Evolutionary conservation across 306 rosid genomes (phyloP).

Genomic region (Acacia confusa): DNA sequence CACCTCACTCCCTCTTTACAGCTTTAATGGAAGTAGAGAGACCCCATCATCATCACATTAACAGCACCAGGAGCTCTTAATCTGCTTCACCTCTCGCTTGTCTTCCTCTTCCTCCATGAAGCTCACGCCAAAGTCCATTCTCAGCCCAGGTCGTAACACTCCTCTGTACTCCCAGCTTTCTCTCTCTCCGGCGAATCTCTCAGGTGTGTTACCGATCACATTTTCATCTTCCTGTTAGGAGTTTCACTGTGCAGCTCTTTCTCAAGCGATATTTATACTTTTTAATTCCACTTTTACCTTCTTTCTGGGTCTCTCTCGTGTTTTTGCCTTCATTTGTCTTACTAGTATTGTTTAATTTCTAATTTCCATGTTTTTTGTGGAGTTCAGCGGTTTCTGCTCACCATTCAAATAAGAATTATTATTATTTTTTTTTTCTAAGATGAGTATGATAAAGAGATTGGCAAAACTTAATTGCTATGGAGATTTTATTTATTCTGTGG

Average conservation of each 20-base stretch:
- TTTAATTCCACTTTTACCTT: neutral
- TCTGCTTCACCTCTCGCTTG: too few species aligned
- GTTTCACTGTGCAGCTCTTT: too few species aligned
- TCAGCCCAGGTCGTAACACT: too few species aligned
- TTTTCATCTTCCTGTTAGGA: neutral
- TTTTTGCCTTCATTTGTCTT: neutral
- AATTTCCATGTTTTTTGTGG: neutral
- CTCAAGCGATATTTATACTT: neutral
- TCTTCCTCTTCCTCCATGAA: too few species aligned
- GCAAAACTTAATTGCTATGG: neutral
- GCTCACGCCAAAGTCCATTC: too few species aligned
- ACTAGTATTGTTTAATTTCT: neutral
- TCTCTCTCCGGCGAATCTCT: slow-evolving; percentile 7
- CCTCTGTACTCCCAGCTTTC: neutral
- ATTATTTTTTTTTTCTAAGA: neutral
- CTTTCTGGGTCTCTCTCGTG: neutral
- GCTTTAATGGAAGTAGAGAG: too few species aligned
- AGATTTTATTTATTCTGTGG: neutral
- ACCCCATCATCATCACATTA: too few species aligned
- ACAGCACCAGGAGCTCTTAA: too few species aligned
- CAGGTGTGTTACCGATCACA: neutral
- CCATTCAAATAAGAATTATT: neutral
- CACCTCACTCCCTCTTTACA: too few species aligned
- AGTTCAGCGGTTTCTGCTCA: neutral
- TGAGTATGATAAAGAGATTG: neutral